Percentiles rank a stretch among this genome's conserved stretches.
Evolutionary conservation across 345 rosid genomes (phyloP).

Genomic region (Gossypium ekmanianum): DNA sequence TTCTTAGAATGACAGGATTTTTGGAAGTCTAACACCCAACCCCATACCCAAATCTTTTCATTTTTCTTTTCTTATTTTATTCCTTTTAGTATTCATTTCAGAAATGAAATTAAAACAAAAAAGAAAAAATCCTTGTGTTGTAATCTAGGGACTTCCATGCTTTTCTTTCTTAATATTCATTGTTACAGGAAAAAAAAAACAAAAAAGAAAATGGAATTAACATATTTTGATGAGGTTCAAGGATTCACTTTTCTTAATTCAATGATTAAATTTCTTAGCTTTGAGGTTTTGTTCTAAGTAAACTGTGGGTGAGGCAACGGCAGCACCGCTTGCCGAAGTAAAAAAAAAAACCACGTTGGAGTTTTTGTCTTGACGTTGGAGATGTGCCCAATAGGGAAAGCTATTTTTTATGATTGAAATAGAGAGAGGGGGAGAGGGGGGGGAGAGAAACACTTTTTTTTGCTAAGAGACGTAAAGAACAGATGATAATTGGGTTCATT

Average conservation of each 20-base stretch:
- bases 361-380: not conserved
- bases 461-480: not conserved
- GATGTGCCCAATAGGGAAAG: not conserved
- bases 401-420: not conserved
- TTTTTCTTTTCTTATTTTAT: not conserved
- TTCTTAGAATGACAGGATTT: slow-evolving; percentile 85
- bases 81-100: not conserved
- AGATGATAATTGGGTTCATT: not conserved
- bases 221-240: not conserved
- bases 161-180: not conserved
- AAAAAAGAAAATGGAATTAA: not conserved
- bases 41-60: not conserved
- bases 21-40: slow-evolving; percentile 45
- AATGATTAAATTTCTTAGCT: not conserved
- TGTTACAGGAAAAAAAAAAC: not conserved
- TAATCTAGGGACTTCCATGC: not conserved
- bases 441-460: not conserved
- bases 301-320: not conserved
- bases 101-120: not conserved
- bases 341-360: not conserved
- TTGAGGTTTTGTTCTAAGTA: not conserved
- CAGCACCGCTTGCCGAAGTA: not conserved
- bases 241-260: not conserved
- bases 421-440: not conserved
- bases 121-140: not conserved